Percentiles rank a stretch among this genome's conserved stretches.
Conservation (phyloP, 805 yeast species). For the Yarrowia sp. region DNA sequence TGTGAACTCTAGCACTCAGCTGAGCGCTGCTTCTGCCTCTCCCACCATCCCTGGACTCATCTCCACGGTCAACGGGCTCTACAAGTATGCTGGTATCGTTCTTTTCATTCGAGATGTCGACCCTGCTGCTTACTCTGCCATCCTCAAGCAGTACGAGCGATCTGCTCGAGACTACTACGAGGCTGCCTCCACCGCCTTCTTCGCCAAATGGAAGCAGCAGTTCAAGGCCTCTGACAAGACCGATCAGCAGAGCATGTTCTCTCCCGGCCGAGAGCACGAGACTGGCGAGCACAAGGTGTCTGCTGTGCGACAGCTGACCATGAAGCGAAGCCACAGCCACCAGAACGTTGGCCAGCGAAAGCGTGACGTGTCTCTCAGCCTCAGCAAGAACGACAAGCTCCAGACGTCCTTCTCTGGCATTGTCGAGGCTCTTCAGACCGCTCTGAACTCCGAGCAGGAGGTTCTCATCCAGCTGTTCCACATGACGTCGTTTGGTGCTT, state of each 20-base stretch:
- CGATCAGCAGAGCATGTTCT: slow-evolving; percentile 3
- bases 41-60: slow-evolving; percentile 33
- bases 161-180: slow-evolving; percentile 42
- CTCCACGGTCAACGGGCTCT: slow-evolving; percentile 32
- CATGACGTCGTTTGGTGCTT: slow-evolving; percentile 42
- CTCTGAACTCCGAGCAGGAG: slow-evolving; percentile 45
- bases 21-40: slow-evolving; percentile 13
- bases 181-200: slow-evolving; percentile 37
- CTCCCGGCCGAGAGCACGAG: slow-evolving; percentile 7
- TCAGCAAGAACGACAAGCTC: slow-evolving; percentile 19
- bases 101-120: slow-evolving; percentile 62
- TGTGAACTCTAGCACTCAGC: slow-evolving; percentile 27
- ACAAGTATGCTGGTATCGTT: slow-evolving; percentile 48
- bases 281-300: not conserved
- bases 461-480: slow-evolving; percentile 48
- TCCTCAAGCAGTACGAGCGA: slow-evolving; percentile 46
- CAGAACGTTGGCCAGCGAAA: slow-evolving; percentile 9
- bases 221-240: slow-evolving; percentile 26
- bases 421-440: slow-evolving; percentile 21
- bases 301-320: slow-evolving; percentile 17
- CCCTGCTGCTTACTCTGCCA: slow-evolving; percentile 45
- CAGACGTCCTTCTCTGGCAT: slow-evolving; percentile 22
- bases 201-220: slow-evolving; percentile 35
- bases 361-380: slow-evolving; percentile 10
- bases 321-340: slow-evolving; percentile 15